These are phyloP conservation scores for Eudorina sp. DNA, from an alignment of 139 green algal genomes.

Conservation along the genomic window DNA sequence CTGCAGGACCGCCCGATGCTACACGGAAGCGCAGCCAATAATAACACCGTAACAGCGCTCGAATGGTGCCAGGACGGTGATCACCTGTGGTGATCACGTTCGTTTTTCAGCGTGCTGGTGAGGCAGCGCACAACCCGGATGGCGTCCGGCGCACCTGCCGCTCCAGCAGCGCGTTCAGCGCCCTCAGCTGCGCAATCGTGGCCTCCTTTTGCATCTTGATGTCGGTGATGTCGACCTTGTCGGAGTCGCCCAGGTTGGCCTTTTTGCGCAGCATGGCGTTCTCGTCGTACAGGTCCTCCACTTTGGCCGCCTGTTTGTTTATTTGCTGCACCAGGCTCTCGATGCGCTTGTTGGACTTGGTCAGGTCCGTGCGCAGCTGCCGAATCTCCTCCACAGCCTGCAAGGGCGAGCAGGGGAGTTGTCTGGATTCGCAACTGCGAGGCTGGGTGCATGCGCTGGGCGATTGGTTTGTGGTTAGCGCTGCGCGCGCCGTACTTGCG, in stretches of 20 bases:
- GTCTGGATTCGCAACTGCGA: too few relatives aligned
- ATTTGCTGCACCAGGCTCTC: conserved; percentile 55
- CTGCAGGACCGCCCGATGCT: too few relatives aligned
- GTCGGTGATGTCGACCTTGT: conserved; percentile 66
- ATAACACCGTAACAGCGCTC: too few relatives aligned
- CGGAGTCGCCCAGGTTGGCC: conserved; percentile 53
- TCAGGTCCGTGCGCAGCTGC: conserved; percentile 68
- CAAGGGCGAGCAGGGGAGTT: too few relatives aligned
- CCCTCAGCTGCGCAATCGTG: conserved; percentile 71
- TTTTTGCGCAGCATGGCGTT: conserved; percentile 69
- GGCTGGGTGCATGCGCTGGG: too few relatives aligned
- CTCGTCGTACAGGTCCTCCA: conserved; percentile 78
- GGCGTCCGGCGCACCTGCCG: conserved; percentile 60
- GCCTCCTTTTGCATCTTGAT: conserved; percentile 74
- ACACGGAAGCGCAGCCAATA: too few relatives aligned
- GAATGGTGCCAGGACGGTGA: too few relatives aligned
- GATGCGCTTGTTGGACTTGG: conserved; percentile 58
- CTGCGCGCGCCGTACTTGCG: too few relatives aligned
- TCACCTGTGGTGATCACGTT: too few relatives aligned
- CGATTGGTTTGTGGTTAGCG: too few relatives aligned
- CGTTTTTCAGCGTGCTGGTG: too few relatives aligned
- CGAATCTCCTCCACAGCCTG: conserved; percentile 76
- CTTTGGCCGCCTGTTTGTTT: conserved; percentile 47
- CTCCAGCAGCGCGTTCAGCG: conserved; percentile 75
- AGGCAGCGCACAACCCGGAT: too few relatives aligned